Base-by-base conservation (phyloP, 106 monocot genomes). In the Chionographis japonica region DNA sequence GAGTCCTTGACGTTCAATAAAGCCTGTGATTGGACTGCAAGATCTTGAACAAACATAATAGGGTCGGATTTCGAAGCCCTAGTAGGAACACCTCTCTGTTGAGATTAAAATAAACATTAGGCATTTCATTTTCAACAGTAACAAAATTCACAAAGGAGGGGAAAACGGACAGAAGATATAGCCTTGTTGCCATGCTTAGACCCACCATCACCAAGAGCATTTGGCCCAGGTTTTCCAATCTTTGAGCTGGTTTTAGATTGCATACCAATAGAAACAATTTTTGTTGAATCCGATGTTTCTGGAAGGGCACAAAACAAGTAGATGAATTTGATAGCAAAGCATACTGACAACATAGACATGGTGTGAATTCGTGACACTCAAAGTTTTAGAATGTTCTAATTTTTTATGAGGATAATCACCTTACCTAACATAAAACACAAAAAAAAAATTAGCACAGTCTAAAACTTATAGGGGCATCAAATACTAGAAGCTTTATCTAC, bases 1-100 rank as follows among this genome's bases (percentile, higher is more conserved):
- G 98, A 98, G 63, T 98, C 98, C 75, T 88, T 98, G 71, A 88
- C 72, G 77, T 85, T 93, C 75, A 98, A 93, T 70, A 98, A 74
- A 65, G 93, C 85, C 60, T 98, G 91, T 58, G 90, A 90, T 62
- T 98, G 98, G 54, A 88, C 74, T 10, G 78, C 72, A 72, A 87
- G 67, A 81, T 98, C 98, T 78, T 98, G 93, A 85, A 77, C 82
- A 69, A 87, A 88, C 37, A 73, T 49, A 50, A 89, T 61, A 68
- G 87, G 63, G 37, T 85, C 87, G 41, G 78, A 56, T 67, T 83
- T 92, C 15, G 91, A 93, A 60, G 68, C 75, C 68, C 86, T 98
- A 56, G 74, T 50, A 17, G 87, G 68, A 51, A 68, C 70, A 61
- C 72, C 77, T 71, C 85, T 90, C 92, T 93, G 73, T 49, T 15